phyloP scores from a whole-genome alignment of 257 asterid genomes.

The Nyctanthes arbortristis region DNA sequence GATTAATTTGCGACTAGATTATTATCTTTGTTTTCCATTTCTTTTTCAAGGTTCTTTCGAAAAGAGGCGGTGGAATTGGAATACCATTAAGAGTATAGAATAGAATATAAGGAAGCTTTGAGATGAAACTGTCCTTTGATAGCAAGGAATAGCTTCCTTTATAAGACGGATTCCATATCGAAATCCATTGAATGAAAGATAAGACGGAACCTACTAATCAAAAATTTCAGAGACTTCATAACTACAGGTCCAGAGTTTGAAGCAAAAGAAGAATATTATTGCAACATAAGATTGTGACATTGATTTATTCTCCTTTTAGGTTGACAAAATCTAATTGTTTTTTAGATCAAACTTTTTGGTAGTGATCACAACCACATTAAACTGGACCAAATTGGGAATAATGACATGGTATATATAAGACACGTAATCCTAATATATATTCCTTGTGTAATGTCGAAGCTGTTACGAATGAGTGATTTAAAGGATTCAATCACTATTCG shows the following conservation, averaged over 20 bases:
- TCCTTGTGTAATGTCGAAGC: neutral
- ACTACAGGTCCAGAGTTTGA: slow-evolving; percentile 10
- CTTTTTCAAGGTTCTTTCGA: neutral
- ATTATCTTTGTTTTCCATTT: neutral
- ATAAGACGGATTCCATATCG: slow-evolving; percentile 42
- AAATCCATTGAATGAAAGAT: slow-evolving; percentile 30
- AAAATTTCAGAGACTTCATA: neutral
- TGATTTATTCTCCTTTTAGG: neutral
- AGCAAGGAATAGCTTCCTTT: slow-evolving; percentile 37
- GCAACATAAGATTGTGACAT: slow-evolving; percentile 5
- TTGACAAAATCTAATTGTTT: neutral
- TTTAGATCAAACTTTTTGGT: neutral
- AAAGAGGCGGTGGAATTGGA: slow-evolving; percentile 31
- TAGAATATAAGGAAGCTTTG: slow-evolving; percentile 44
- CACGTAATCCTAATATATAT: neutral
- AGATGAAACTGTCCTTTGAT: slow-evolving; percentile 44
- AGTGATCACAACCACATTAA: neutral
- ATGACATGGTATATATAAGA: neutral
- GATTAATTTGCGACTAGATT: neutral
- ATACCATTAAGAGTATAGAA: slow-evolving; percentile 15
- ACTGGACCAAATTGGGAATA: neutral
- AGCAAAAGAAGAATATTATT: slow-evolving; percentile 26
- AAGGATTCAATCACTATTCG: no score
- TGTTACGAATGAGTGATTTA: no score
- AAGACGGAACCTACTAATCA: slow-evolving; percentile 30